These are phyloP conservation scores for Gossypium ekmanianum DNA, from an alignment of 345 rosid species.

Conservation along the genomic window DNA sequence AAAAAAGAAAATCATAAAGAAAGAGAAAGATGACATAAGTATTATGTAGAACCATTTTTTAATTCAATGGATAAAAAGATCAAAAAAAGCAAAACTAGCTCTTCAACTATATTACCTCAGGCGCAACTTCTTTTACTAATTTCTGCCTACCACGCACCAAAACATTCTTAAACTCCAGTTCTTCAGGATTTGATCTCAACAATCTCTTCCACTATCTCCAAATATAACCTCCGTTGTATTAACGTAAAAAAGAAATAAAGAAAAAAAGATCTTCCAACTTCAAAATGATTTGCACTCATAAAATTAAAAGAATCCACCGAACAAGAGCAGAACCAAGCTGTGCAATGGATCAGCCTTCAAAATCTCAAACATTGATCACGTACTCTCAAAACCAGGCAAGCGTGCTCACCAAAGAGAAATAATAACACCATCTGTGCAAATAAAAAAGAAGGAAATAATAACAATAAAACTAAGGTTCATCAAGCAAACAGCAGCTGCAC, in stretches of 20 bases:
- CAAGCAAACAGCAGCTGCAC: slow-evolving; percentile 33
- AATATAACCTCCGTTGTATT: too few species aligned
- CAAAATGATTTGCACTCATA: not conserved
- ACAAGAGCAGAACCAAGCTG: not conserved
- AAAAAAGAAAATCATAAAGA: not conserved
- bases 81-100: too few species aligned
- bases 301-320: not conserved
- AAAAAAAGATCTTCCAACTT: not conserved
- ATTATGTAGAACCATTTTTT: too few species aligned
- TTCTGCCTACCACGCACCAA: not conserved
- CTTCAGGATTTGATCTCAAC: not conserved
- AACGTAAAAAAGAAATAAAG: too few species aligned
- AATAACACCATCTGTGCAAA: slow-evolving; percentile 17
- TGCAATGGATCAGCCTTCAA: not conserved
- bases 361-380: not conserved
- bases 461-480: not conserved
- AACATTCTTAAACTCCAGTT: not conserved
- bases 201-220: too few species aligned
- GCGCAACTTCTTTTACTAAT: too few species aligned
- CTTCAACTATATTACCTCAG: too few species aligned
- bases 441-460: not conserved
- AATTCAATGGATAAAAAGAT: too few species aligned
- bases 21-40: too few species aligned
- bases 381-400: slow-evolving; percentile 1
- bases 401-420: slow-evolving; percentile 5